Base-by-base conservation (phyloP, 495 filamentous ascomycete genomes). In the Margaritispora aquatica region DNA sequence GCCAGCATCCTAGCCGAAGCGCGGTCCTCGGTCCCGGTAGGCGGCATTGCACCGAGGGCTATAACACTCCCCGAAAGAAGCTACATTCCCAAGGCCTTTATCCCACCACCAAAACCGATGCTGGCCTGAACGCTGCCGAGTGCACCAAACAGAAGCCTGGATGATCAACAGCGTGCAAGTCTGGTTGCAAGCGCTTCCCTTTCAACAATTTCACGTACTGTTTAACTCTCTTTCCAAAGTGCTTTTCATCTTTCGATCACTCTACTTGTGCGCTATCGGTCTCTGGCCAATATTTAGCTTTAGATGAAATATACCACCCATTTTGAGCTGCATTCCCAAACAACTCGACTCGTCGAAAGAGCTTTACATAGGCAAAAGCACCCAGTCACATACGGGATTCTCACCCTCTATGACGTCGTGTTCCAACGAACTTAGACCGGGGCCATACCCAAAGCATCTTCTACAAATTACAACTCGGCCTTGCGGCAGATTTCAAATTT, bases 121-220 rank as follows among this genome's bases (percentile, higher is more conserved):
- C 79, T 86, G n/a, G 78, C 81, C 80, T 80, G 68, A 69, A 73
- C 54, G 55, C 55, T 58, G 71, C 68, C 60, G 75, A 85, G 75
- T 84, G 72, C 73, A 79, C 82, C 72, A 69, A 71, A 70, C 68
- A 79, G 68, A 83, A 81, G 70, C 70, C 69, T 70, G 71, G 77
- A 73, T 81, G 77, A 84, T 79, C 76, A 61, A 66, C 70, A 66
- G 56, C 65, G 67, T 48, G 67, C 78, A 80, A 76, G 78, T 84
- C 80, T 85, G 79, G 73, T 80, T 72, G 76, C 73, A 80, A 83
- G 78, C 80, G 82, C 80, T 85, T 85, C 82, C 82, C 82, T 84
- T 84, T 85, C 78, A 86, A 84, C 78, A 86, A 85, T 85, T 86
- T 86, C 79, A 85, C 83, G 78, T 84, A 76, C 82, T 86, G 70